Conservation (phyloP, 2,329 filamentous ascomycete species). For the Pyricularia grisea region DNA sequence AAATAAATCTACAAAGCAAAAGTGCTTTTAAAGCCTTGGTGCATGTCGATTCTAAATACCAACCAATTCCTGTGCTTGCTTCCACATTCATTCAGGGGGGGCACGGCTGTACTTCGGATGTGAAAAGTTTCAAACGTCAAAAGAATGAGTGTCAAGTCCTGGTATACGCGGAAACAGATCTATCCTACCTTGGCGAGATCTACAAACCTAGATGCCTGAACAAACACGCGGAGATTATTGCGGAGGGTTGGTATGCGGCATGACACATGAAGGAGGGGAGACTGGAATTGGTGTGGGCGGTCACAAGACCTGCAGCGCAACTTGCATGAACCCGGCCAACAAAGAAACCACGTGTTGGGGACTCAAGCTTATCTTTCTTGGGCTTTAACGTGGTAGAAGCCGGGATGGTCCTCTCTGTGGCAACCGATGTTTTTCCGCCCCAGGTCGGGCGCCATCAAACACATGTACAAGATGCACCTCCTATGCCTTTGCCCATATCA, state of each 20-base stretch:
- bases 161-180: not conserved
- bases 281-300: not conserved
- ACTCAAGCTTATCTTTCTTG: not conserved
- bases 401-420: not conserved
- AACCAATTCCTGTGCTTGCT: too few species aligned
- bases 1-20: too few species aligned
- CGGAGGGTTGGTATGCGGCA: not conserved
- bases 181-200: not conserved
- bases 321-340: not conserved
- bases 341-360: not conserved
- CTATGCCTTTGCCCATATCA: not conserved
- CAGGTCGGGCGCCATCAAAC: too few species aligned
- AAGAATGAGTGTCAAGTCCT: not conserved
- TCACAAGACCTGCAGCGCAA: not conserved
- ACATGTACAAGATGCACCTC: not conserved
- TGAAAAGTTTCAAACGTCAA: not conserved
- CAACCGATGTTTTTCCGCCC: not conserved
- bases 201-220: not conserved
- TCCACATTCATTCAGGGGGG: too few species aligned
- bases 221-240: not conserved
- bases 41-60: too few species aligned
- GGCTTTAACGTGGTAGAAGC: not conserved
- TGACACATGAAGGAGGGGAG: not conserved
- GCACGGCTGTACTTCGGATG: too few species aligned
- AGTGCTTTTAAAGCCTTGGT: too few species aligned